Evolutionary conservation across 1,284 basidiomycete genomes (phyloP).

Genomic region (Rhodotorula sp.): DNA sequence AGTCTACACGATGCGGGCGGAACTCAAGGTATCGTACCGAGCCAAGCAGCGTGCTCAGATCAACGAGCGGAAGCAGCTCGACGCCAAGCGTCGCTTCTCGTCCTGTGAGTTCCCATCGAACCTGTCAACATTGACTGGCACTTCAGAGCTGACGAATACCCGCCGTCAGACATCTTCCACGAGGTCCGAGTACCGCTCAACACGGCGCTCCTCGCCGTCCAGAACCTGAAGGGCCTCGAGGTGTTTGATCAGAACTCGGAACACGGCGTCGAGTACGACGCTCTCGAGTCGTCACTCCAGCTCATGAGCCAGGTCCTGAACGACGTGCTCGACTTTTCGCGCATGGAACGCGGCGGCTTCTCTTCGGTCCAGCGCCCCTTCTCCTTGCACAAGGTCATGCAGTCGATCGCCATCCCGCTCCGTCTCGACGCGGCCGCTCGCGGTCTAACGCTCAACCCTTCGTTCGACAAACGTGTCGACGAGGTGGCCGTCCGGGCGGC

Average conservation of each 20-base stretch:
- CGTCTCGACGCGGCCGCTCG: constrained; percentile 70
- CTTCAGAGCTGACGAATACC: neutral
- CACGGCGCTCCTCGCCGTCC: constrained; percentile 80
- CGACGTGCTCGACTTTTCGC: constrained; percentile 51
- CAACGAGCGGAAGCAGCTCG: constrained; percentile 57
- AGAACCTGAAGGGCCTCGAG: constrained; percentile 77
- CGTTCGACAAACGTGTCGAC: constrained; percentile 73
- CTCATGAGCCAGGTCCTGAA: constrained; percentile 65
- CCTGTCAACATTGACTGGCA: neutral
- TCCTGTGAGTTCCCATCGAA: constrained; percentile 8
- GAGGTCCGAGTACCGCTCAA: constrained; percentile 83
- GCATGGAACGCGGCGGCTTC: constrained; percentile 59
- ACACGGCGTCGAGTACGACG: constrained; percentile 74
- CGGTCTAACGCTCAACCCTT: constrained; percentile 64
- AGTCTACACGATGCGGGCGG: constrained; percentile 62
- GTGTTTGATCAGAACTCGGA: constrained; percentile 59
- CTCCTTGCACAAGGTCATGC: constrained; percentile 77
- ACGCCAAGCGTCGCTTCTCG: constrained; percentile 33
- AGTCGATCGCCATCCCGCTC: constrained; percentile 72
- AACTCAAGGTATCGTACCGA: constrained; percentile 61
- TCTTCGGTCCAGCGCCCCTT: constrained; percentile 70
- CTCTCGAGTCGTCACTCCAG: constrained; percentile 73
- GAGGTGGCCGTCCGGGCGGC: constrained; percentile 51
- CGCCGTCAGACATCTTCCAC: constrained; percentile 63
- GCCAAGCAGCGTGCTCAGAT: constrained; percentile 80